A percentile compares a stretch with the other conserved stretches of the same genome.
phyloP scores from a whole-genome alignment of 108 stramenopile species.

The Nitzschia sp. region DNA sequence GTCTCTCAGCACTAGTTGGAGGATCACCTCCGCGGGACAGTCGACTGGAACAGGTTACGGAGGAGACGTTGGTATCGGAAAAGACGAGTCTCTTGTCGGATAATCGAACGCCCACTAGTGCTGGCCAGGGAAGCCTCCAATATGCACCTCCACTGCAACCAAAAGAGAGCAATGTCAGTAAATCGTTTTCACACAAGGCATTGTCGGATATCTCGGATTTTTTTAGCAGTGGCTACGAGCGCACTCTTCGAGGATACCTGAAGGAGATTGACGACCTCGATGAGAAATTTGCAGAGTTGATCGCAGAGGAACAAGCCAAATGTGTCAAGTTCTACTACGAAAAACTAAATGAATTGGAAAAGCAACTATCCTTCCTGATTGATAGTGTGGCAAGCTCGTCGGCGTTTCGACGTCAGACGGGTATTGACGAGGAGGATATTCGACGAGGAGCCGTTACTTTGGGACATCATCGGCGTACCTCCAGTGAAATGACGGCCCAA shows the following conservation, averaged over 20 bases:
- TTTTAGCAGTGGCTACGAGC: conserved; percentile 33
- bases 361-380: conserved; percentile 58
- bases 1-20: not conserved
- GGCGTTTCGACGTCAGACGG: not conserved
- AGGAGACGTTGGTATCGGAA: not conserved
- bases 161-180: not conserved
- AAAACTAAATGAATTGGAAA: conserved; percentile 58
- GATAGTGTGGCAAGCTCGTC: conserved; percentile 49
- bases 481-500: not conserved
- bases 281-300: conserved; percentile 35
- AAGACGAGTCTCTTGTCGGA: not conserved
- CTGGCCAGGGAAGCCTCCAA: not conserved
- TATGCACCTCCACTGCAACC: not conserved
- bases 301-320: conserved; percentile 55
- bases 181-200: conserved; percentile 1
- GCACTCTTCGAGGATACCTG: conserved; percentile 32
- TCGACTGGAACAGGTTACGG: not conserved
- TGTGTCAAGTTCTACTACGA: conserved; percentile 63
- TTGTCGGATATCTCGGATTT: conserved; percentile 16
- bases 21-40: not conserved
- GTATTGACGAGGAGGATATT: conserved; percentile 14
- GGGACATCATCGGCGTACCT: not conserved
- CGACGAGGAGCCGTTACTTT: not conserved
- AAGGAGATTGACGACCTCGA: conserved; percentile 27
- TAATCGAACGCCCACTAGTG: not conserved